These are phyloP conservation scores for Capronia epimyces DNA, from an alignment of 2,329 filamentous ascomycete species.

Conservation along the genomic window DNA sequence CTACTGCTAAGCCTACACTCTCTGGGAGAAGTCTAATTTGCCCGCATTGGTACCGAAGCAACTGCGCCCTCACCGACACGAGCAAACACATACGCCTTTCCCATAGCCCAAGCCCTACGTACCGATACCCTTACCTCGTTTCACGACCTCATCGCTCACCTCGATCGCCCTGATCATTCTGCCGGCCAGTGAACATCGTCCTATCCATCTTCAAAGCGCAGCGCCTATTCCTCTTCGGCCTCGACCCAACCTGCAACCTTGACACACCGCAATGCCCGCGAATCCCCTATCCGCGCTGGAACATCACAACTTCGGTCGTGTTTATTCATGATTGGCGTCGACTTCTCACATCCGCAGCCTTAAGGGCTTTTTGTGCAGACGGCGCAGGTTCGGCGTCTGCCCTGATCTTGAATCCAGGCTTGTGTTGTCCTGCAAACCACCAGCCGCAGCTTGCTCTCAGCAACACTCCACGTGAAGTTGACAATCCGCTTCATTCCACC, in stretches of 20 bases:
- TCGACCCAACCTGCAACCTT: slow-evolving; percentile 1
- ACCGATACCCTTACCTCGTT: neutral
- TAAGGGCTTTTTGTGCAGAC: slow-evolving; percentile 6
- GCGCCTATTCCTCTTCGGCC: slow-evolving; percentile 2
- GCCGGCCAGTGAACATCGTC: slow-evolving; percentile 12
- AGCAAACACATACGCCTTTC: slow-evolving; percentile 1
- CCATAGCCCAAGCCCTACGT: neutral
- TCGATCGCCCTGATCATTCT: neutral
- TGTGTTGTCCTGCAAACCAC: slow-evolving; percentile 8
- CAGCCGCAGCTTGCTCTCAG: slow-evolving; percentile 1
- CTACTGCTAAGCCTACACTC: neutral
- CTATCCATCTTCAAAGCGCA: slow-evolving; percentile 3
- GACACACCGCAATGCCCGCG: slow-evolving; percentile 12
- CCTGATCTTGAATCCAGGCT: slow-evolving; percentile 2
- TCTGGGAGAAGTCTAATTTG: slow-evolving; percentile 1
- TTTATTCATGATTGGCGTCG: slow-evolving; percentile 21
- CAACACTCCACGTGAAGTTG: neutral
- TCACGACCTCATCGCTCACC: neutral
- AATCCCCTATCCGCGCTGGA: slow-evolving; percentile 9
- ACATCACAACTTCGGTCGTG: slow-evolving; percentile 14
- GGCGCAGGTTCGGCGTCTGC: slow-evolving; percentile 23
- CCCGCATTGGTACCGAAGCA: slow-evolving; percentile 1
- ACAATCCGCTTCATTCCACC: neutral
- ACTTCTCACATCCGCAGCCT: slow-evolving; percentile 10
- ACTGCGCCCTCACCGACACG: neutral